phyloP scores from a whole-genome alignment of 768 basidiomycete species.

The Termitomyces sp. region DNA sequence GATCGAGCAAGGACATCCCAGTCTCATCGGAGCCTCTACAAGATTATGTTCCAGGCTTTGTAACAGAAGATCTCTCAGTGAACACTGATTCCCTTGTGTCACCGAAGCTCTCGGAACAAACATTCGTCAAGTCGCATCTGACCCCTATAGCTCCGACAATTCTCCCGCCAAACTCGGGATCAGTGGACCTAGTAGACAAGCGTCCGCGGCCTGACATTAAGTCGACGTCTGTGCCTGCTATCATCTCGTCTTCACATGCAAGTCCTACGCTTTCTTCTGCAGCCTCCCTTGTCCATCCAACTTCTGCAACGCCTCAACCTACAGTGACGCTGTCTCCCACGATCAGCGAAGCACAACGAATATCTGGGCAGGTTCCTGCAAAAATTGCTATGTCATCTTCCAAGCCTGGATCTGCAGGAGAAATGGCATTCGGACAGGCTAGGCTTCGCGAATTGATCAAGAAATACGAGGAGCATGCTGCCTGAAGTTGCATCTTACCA shows the following conservation, averaged over 20 bases:
- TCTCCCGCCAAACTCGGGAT: slow-evolving; percentile 9
- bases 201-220: slow-evolving; percentile 41
- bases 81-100: neutral
- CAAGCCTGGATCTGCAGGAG: slow-evolving; percentile 26
- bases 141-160: slow-evolving; percentile 3
- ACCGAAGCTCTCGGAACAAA: slow-evolving; percentile 1
- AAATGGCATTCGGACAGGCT: slow-evolving; percentile 74
- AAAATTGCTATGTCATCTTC: slow-evolving; percentile 18
- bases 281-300: slow-evolving; percentile 63
- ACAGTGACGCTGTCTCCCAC: slow-evolving; percentile 31
- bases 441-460: slow-evolving; percentile 73
- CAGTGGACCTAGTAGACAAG: slow-evolving; percentile 15
- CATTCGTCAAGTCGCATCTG: slow-evolving; percentile 2
- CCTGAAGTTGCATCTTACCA: neutral
- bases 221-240: slow-evolving; percentile 61
- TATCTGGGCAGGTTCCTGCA: slow-evolving; percentile 6
- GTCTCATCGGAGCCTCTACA: slow-evolving; percentile 2
- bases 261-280: slow-evolving; percentile 70
- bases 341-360: slow-evolving; percentile 22
- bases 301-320: slow-evolving; percentile 14
- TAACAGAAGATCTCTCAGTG: neutral
- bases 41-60: neutral
- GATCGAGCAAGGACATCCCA: neutral
- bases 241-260: slow-evolving; percentile 69
- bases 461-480: slow-evolving; percentile 57